Evolutionary conservation across 1,139 yeast species (phyloP), one percentile per base, ranked within the genome.

Genomic region (Saccharomyces hybrid): DNA sequence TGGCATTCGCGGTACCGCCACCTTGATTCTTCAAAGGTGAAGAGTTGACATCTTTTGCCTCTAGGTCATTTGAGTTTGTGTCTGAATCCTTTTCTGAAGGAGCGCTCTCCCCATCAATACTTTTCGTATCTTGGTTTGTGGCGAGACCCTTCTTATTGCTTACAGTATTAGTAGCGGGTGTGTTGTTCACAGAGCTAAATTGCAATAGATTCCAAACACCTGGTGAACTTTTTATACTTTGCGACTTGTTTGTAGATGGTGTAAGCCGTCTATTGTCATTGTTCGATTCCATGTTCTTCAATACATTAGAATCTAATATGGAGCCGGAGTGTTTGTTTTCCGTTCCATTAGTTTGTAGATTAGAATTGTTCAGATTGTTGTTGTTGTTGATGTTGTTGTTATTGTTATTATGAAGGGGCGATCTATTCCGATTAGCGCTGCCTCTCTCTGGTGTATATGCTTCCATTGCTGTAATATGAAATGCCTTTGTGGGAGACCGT

Each of bases 401-500:
- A 23, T 20, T 20, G 23, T 50, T 44, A 11, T 49, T 52, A 42
- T 49, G 51, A 7, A 51, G 54, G 23, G 69, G 69, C 1, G 69
- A 64, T 42, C 58, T 59, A 27, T 56, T 63, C 56, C 63, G 69
- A 48, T 70, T 70, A 50, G 76, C 75, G 28, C 81, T 76, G 1
- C 93, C 93, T 51, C 95, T 72, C 62, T 86, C 95, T 1, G 95
- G 95, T 0, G 95, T 87, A 63, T 84, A 86, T 1, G 95, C 93
- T 67, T 86, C 95, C 57, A 84, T 73, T 5, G 88, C 88, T 27
- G 81, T 76, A 16, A 82, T 77, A 50, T 73, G 74, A 57, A 72
- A 74, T 53, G 81, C 81, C 64, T 81, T 84, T 26, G 67, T 69
- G 41, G 73, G 81, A 11, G 72, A 68, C 50, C 65, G 61, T 53